Evolutionary conservation across 495 filamentous ascomycete species (phyloP), one percentile per base, ranked within the genome.

Genomic region (Aspergillus haitiensis): DNA sequence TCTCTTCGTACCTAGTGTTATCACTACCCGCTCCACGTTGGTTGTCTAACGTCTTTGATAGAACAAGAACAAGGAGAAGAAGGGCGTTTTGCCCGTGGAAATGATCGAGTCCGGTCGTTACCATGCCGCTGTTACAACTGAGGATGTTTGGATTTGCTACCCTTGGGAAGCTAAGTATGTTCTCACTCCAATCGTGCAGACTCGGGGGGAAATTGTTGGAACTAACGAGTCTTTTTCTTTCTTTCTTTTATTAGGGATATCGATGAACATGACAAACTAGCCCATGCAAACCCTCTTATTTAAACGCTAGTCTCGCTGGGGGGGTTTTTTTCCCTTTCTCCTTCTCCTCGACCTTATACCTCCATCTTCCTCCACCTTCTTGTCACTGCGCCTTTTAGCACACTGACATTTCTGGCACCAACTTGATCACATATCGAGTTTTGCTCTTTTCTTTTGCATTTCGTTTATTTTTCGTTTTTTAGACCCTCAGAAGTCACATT

Each of bases 31-130:
- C 35, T 45, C 49, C 7, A 47, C 46, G 10, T 42, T 9, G 5
- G 9, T 42, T 11, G 2, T 15, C 9, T 15, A 13, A 42, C 5
- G 15, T 16, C 21, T 58, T 34, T 39, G 34, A 66, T 67, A 97
- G 88, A 97, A 97, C 80, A 97, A 97, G 83, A 85, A 96, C 74
- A 98, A 98, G 82, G 61, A 72, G 47, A 98, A 98, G 86, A 96
- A 96, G 81, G 94, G 94, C 55, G 68, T 76, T 39, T 79, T 99
- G 50, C 92, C 95, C 12, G 65, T 84, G n/a, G 85, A 89, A 11
- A 91, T 97, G 86, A 81, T 91, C 68, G 77, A 82, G 18, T 76
- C 88, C 57, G 82, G 84, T 31, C 80, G 87, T 64, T 99, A 99
- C 75, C 72, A 91, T 57, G 94, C 94, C 21, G 90, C 94, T 12